Base-by-base conservation (phyloP, 2,329 filamentous ascomycete genomes). In the Colletotrichum sp. region DNA sequence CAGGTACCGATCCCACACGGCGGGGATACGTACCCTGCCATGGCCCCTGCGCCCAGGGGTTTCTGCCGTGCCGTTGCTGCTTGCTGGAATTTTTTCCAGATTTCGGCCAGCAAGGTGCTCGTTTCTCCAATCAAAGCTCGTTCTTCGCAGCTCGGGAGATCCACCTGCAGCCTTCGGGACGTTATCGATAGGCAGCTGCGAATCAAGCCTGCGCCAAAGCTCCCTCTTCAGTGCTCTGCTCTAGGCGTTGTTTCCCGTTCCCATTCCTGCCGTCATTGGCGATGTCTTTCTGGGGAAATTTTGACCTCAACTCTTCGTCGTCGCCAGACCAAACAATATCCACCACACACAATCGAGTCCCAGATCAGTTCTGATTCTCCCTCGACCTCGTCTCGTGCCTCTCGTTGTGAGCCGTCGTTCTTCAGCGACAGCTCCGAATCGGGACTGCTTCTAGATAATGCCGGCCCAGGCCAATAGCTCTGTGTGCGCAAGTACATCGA, bases 141-240 rank as follows among this genome's bases (percentile, higher is more conserved):
- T 64, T 34, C 13, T 28, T 73, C n/a, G 36, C 56, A 70, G 67
- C 58, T 62, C 36, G 67, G 56, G 24, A 52, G 36, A 38, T n/a
- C 58, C 64, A 75, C 64, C 64, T 73, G 64, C 58, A 75, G 70
- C 43, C 21, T 24, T 65, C 70, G 73, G 73, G 58, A 75, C 56
- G 73, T 64, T 73, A 68, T 75, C 70, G 73, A 68, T 73, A 68
- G 64, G 43, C 43, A 52, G 43, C 43, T 52, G 43, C 43, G 43
- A 52, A 52, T 52, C 43, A 52, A 52, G 38, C 3, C 38, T 24
- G 43, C 43, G 43, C 43, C 73, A 73, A 62, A 72, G 68, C 68
- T 75, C 72, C 61, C 60, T 26, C 43, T 24, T 43, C 26, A 15
- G 24, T 60, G 32, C 52, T 36, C 28, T 52, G 9, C 38, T 48